Evolutionary conservation across 2,329 filamentous ascomycete genomes (phyloP).

Genomic region (Capronia epimyces): DNA sequence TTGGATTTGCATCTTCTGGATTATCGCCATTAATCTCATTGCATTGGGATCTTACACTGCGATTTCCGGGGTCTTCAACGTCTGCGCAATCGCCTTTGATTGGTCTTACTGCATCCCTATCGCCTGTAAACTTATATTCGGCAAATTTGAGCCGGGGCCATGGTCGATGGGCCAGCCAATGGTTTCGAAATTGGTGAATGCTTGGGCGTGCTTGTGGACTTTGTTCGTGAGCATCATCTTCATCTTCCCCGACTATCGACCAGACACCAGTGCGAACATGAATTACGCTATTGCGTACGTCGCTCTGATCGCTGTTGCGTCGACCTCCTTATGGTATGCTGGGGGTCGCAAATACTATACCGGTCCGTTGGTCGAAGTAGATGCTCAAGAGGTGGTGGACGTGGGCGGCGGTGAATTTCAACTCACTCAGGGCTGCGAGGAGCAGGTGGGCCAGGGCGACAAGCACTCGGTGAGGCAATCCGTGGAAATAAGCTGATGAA

Average conservation of each 20-base stretch:
- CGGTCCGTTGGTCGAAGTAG: too few relatives aligned
- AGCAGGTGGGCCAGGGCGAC: too few relatives aligned
- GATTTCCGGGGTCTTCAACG: slow-evolving; percentile 47
- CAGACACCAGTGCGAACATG: slow-evolving; percentile 48
- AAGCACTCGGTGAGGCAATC: too few relatives aligned
- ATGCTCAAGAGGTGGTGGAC: too few relatives aligned
- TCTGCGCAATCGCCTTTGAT: slow-evolving; percentile 50
- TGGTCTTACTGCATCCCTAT: slow-evolving; percentile 57
- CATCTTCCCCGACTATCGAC: slow-evolving; percentile 47
- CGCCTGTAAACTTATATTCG: slow-evolving; percentile 51
- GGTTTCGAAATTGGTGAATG: slow-evolving; percentile 43
- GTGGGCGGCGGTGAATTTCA: too few relatives aligned
- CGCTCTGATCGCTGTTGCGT: too few relatives aligned
- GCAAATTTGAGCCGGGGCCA: slow-evolving; percentile 43
- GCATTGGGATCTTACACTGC: slow-evolving; percentile 42
- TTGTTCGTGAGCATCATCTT: slow-evolving; percentile 58
- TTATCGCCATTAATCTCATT: background rate
- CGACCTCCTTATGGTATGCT: too few relatives aligned
- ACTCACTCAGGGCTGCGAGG: too few relatives aligned
- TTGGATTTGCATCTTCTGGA: background rate
- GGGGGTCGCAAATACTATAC: too few relatives aligned
- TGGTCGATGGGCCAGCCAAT: background rate
- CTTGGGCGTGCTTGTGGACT: slow-evolving; percentile 56
- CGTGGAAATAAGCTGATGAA: too few relatives aligned
- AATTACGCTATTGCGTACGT: slow-evolving; percentile 49